Conservation (phyloP, 1,284 basidiomycete species). For the Prillingera fragicola region DNA sequence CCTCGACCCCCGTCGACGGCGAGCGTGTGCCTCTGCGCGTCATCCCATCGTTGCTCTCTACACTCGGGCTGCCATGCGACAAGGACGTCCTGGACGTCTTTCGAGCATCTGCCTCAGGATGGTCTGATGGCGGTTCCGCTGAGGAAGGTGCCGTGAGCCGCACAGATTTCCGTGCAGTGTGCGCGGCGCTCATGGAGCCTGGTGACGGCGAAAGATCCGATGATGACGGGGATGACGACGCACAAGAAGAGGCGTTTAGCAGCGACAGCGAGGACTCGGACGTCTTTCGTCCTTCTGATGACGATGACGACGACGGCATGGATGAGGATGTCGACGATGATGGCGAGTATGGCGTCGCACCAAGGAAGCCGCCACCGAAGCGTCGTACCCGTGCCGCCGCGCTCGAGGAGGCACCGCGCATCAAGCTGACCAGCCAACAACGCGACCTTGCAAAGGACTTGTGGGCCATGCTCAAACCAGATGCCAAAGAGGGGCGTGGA, state of each 20-base stretch:
- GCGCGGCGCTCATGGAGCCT: conserved; percentile 44
- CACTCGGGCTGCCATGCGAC: conserved; percentile 40
- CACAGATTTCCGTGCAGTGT: conserved; percentile 40
- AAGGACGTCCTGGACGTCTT: conserved; percentile 45
- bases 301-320: conserved; percentile 13
- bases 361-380: conserved; percentile 1
- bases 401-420: conserved; percentile 1
- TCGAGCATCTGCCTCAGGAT: conserved; percentile 38
- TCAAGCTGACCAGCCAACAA: conserved; percentile 30
- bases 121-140: conserved; percentile 23
- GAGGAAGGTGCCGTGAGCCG: conserved; percentile 18
- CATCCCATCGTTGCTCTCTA: conserved; percentile 31
- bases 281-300: conserved; percentile 18
- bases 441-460: conserved; percentile 36
- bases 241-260: conserved; percentile 2
- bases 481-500: conserved; percentile 3
- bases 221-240: conserved; percentile 14
- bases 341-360: conserved; percentile 10
- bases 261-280: conserved; percentile 23
- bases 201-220: conserved; percentile 16
- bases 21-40: conserved; percentile 30
- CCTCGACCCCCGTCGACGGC: background rate
- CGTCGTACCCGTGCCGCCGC: background rate
- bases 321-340: too few relatives aligned
- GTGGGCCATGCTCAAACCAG: conserved; percentile 43